Evolutionary conservation across 2,329 filamentous ascomycete genomes (phyloP).

Genomic region (Fusarium decemcellulare): DNA sequence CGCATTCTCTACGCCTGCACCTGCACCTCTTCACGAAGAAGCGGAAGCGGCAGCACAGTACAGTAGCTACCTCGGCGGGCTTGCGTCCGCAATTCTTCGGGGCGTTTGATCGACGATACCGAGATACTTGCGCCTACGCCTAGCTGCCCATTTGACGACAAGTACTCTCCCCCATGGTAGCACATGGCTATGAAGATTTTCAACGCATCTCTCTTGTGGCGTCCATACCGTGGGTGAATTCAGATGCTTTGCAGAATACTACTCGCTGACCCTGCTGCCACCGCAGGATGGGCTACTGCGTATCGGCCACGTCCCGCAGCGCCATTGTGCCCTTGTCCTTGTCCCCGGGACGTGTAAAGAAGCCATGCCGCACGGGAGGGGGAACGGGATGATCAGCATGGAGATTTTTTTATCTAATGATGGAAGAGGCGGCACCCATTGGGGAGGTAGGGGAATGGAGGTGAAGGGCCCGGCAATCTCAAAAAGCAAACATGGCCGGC

Average conservation of each 20-base stretch:
- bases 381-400: not conserved
- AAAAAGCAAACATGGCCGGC: conserved; percentile 6
- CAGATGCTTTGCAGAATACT: conserved; percentile 2
- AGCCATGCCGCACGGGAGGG: conserved; percentile 14
- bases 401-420: not conserved
- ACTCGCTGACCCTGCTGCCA: not conserved
- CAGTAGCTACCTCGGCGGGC: not conserved
- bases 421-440: conserved; percentile 2
- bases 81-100: conserved; percentile 10
- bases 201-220: conserved; percentile 5
- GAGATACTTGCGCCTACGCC: not conserved
- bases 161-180: not conserved
- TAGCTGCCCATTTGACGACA: not conserved
- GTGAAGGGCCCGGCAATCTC: not conserved
- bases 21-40: too few relatives aligned
- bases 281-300: not conserved
- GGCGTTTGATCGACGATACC: conserved; percentile 12
- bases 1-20: not conserved
- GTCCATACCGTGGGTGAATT: not conserved
- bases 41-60: too few relatives aligned
- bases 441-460: not conserved
- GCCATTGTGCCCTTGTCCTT: not conserved
- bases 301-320: conserved; percentile 15
- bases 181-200: not conserved
- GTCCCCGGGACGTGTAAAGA: conserved; percentile 1